Evolutionary conservation across 257 asterid species (phyloP).

Genomic region (Penstemon eatonii): DNA sequence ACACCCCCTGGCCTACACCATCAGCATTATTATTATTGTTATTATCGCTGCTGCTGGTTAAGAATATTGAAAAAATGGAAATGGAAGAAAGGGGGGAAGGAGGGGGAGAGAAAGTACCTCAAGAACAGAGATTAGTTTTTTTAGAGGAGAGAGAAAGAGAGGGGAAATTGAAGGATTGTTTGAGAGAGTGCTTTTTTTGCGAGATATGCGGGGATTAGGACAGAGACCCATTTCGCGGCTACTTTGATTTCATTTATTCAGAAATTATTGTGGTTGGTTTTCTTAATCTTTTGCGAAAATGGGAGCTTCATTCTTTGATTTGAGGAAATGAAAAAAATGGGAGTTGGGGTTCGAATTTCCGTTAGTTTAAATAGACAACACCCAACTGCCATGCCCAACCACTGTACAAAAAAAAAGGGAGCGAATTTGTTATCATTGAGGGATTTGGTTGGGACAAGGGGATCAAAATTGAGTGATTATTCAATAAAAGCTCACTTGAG

Average conservation of each 20-base stretch:
- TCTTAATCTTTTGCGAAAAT: not conserved
- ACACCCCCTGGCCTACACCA: slow-evolving; percentile 41
- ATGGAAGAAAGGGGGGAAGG: slow-evolving; percentile 8
- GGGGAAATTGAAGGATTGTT: slow-evolving; percentile 34
- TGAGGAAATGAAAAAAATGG: slow-evolving; percentile 22
- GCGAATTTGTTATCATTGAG: not conserved
- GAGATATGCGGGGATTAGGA: not conserved
- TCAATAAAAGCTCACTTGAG: not conserved
- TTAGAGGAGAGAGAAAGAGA: too few relatives aligned
- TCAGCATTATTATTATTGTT: slow-evolving; percentile 25
- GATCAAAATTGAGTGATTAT: not conserved
- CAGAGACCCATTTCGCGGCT: not conserved
- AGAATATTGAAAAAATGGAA: slow-evolving; percentile 23
- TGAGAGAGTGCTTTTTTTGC: not conserved
- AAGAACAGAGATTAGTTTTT: too few relatives aligned
- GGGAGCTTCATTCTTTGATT: slow-evolving; percentile 5
- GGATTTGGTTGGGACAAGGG: too few relatives aligned
- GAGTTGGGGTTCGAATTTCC: slow-evolving; percentile 33
- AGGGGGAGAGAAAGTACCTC: too few relatives aligned
- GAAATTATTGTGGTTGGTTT: not conserved
- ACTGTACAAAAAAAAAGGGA: slow-evolving; percentile 6
- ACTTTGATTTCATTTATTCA: not conserved
- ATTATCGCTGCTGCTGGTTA: not conserved
- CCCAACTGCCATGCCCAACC: slow-evolving; percentile 40
- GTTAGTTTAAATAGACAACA: slow-evolving; percentile 24